Conservation (phyloP, 192 early-diverging fungal genomes). For the Backusella liffmaniae region DNA sequence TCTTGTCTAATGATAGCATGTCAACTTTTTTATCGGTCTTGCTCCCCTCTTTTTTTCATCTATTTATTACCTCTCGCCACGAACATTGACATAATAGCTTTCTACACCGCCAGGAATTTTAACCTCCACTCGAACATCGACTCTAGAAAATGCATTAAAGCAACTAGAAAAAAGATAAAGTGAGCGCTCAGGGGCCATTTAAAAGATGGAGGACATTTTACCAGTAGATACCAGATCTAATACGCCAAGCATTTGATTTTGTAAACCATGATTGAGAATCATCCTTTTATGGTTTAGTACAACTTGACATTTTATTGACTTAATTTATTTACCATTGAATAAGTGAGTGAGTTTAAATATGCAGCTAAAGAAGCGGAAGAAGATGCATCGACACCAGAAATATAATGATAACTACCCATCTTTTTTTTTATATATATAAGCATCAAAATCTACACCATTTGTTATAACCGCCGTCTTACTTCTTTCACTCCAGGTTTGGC, state of each 20-base stretch:
- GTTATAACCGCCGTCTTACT: constrained; percentile 41
- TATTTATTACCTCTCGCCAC: constrained; percentile 79
- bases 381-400: constrained; percentile 83
- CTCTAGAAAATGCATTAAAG: constrained; percentile 96
- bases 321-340: constrained; percentile 64
- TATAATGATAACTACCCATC: constrained; percentile 85
- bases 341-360: constrained; percentile 94
- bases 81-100: constrained; percentile 82
- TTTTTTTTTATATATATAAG: constrained; percentile 33
- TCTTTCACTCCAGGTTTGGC: constrained; percentile 76
- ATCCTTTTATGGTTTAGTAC: constrained; percentile 42
- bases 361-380: constrained; percentile 96
- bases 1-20: constrained; percentile 52
- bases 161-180: constrained; percentile 53
- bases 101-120: constrained; percentile 98
- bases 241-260: constrained; percentile 61
- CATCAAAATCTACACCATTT: neutral
- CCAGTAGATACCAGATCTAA: constrained; percentile 67
- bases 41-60: neutral
- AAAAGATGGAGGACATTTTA: constrained; percentile 22
- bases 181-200: too few species aligned
- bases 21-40: neutral
- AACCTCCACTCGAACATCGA: constrained; percentile 97
- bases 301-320: neutral
- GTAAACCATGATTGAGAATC: constrained; percentile 66